Percentiles rank a stretch among this genome's conserved stretches.
These are phyloP conservation scores for Fusarium coffeatum DNA, from an alignment of 2,329 filamentous ascomycete genomes.

Conservation along the genomic window DNA sequence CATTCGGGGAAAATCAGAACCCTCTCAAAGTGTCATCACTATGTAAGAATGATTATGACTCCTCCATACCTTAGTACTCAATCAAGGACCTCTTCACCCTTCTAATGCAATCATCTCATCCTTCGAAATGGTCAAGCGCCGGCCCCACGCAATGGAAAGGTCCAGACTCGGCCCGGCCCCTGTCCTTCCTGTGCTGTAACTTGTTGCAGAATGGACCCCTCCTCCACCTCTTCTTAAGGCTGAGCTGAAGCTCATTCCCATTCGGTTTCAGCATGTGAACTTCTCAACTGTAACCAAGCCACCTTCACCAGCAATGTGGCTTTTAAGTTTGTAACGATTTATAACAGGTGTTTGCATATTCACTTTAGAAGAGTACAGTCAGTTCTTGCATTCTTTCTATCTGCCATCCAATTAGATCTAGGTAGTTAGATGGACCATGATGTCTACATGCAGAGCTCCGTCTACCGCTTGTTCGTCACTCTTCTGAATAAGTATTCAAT, in stretches of 20 bases:
- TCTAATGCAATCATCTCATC: not conserved
- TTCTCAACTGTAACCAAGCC: not conserved
- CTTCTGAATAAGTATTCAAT: slow-evolving; percentile 18
- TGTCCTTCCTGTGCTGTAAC: slow-evolving; percentile 6
- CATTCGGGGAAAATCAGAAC: not conserved
- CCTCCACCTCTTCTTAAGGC: slow-evolving; percentile 1
- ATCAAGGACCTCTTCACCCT: not conserved
- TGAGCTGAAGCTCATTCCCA: slow-evolving; percentile 5
- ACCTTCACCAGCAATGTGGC: not conserved
- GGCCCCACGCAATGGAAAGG: slow-evolving; percentile 20
- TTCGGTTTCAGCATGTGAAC: slow-evolving; percentile 1
- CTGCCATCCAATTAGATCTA: slow-evolving; percentile 10
- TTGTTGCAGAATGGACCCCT: slow-evolving; percentile 4
- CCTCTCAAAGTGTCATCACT: not conserved
- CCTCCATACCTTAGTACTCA: not conserved
- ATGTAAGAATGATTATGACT: slow-evolving; percentile 13
- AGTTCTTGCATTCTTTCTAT: slow-evolving; percentile 13
- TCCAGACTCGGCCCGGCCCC: slow-evolving; percentile 20
- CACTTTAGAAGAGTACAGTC: slow-evolving; percentile 1
- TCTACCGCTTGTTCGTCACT: slow-evolving; percentile 22
- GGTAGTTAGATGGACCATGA: not conserved
- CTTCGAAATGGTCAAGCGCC: slow-evolving; percentile 13
- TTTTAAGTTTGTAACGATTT: slow-evolving; percentile 13
- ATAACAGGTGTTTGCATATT: slow-evolving; percentile 11
- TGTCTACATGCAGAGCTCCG: slow-evolving; percentile 15